Percentiles rank a stretch among this genome's conserved stretches.
These are phyloP conservation scores for Fusarium tanahbumbuense DNA, from an alignment of 2,329 filamentous ascomycete species.

Conservation along the genomic window DNA sequence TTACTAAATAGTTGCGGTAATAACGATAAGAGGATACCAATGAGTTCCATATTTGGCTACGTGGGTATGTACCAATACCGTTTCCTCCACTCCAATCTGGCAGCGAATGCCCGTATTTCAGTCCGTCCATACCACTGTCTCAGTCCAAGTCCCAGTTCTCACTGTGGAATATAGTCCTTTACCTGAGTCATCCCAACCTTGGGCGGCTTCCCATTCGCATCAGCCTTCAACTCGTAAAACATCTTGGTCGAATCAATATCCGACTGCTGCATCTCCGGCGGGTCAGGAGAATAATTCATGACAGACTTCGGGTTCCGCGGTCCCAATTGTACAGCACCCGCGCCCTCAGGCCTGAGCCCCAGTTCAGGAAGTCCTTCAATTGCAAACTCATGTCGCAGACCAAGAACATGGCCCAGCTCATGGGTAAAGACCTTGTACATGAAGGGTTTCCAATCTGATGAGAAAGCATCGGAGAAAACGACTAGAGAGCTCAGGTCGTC, in stretches of 20 bases:
- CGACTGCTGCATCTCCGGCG: not conserved
- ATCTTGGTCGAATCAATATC: not conserved
- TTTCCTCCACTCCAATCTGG: too few species aligned
- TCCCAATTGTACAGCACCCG: not conserved
- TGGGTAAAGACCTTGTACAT: not conserved
- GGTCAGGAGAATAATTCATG: not conserved
- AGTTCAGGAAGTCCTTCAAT: not conserved
- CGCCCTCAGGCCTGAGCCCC: not conserved
- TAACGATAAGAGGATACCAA: too few species aligned
- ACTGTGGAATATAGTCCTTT: not conserved
- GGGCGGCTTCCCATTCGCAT: not conserved
- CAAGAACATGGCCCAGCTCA: not conserved
- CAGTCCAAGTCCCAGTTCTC: too few species aligned
- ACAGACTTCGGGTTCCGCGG: not conserved
- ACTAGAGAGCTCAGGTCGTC: not conserved
- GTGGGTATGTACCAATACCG: too few species aligned
- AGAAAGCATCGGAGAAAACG: not conserved
- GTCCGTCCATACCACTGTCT: too few species aligned
- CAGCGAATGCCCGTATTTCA: too few species aligned
- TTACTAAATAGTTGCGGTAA: too few species aligned
- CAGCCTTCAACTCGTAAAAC: not conserved
- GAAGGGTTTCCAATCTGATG: accelerated
- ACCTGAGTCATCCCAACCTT: not conserved
- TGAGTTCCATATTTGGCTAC: too few species aligned
- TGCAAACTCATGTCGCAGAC: not conserved